A percentile compares a stretch with the other conserved stretches of the same genome.
Conservation (phyloP, 192 early-diverging fungal genomes). For the Linnemannia zychae region DNA sequence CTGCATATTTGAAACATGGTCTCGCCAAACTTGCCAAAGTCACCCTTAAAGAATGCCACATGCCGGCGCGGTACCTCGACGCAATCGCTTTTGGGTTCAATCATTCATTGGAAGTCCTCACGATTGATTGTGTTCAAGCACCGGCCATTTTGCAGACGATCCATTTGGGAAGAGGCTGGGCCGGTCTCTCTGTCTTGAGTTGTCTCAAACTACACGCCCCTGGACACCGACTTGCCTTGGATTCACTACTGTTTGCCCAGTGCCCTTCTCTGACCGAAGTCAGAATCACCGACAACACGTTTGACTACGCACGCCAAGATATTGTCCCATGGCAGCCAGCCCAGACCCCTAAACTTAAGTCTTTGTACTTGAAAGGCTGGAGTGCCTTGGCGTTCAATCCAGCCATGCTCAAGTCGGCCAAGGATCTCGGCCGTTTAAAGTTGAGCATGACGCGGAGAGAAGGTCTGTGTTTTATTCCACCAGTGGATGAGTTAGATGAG, state of each 20-base stretch:
- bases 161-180: not conserved
- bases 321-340: not conserved
- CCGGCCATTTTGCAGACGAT: not conserved
- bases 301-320: not conserved
- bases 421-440: not conserved
- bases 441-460: not conserved
- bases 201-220: no score
- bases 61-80: not conserved
- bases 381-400: not conserved
- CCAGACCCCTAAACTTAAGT: not conserved
- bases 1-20: not conserved
- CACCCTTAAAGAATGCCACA: not conserved
- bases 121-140: not conserved
- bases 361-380: not conserved
- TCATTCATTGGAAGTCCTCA: not conserved
- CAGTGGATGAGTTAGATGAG: not conserved
- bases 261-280: no score
- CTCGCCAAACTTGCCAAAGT: not conserved
- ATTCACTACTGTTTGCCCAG: no score
- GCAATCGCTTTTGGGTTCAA: not conserved
- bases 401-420: not conserved
- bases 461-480: not conserved
- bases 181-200: no score
- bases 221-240: no score
- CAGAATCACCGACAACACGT: no score